phyloP scores from a whole-genome alignment of 2,329 filamentous ascomycete genomes.

The Epichloe brachyelytri region DNA sequence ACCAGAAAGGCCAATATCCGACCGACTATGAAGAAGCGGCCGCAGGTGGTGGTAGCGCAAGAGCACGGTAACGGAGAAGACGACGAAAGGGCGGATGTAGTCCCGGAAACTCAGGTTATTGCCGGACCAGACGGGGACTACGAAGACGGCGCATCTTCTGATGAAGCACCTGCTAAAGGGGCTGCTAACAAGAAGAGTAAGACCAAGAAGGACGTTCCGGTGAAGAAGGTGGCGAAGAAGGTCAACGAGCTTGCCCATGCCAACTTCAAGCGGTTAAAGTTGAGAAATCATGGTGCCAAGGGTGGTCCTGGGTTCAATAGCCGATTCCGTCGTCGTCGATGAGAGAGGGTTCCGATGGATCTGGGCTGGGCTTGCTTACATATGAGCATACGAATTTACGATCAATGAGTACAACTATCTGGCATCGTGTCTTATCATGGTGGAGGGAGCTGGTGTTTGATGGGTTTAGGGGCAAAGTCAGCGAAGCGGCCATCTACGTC shows the following conservation, averaged over 20 bases:
- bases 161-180: constrained; percentile 10
- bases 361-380: background rate
- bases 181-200: constrained; percentile 17
- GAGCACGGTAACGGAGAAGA: constrained; percentile 17
- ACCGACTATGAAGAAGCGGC: constrained; percentile 37
- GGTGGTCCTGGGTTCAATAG: constrained; percentile 45
- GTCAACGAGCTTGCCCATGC: constrained; percentile 51
- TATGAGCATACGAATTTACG: background rate
- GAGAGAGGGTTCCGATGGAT: background rate
- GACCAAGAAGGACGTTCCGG: constrained; percentile 26
- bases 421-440: background rate
- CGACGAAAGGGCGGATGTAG: constrained; percentile 19
- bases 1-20: constrained; percentile 56
- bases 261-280: constrained; percentile 54
- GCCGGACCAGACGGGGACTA: constrained; percentile 11
- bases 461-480: no score
- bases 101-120: constrained; percentile 17
- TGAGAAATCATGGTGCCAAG: constrained; percentile 49
- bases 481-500: background rate
- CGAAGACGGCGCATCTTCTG: constrained; percentile 5
- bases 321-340: constrained; percentile 40
- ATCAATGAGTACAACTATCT: background rate
- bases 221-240: constrained; percentile 43
- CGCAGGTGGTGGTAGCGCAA: constrained; percentile 16
- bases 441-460: no score